Percentiles rank a stretch among this genome's conserved stretches.
These are phyloP conservation scores for Xylariaceae sp. DNA, from an alignment of 2,329 filamentous ascomycete genomes.

Conservation along the genomic window DNA sequence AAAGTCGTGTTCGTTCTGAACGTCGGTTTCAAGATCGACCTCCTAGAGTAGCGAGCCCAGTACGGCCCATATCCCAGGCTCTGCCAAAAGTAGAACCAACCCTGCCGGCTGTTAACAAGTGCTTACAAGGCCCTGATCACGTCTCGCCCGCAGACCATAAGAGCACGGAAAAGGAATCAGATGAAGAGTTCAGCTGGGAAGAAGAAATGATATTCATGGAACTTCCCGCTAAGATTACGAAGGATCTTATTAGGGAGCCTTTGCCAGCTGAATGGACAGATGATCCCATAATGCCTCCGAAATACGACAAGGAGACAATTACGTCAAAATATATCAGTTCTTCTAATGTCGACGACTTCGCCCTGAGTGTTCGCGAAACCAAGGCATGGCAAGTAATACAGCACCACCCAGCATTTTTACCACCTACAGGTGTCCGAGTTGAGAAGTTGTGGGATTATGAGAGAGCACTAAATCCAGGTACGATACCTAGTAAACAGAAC, in stretches of 20 bases:
- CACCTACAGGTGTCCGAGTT: slow-evolving; percentile 29
- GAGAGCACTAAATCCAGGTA: slow-evolving; percentile 21
- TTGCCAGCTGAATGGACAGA: slow-evolving; percentile 40
- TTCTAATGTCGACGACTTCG: slow-evolving; percentile 41
- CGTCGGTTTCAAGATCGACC: slow-evolving; percentile 18
- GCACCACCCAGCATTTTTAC: slow-evolving; percentile 38
- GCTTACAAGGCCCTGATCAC: neutral
- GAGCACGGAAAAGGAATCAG: slow-evolving; percentile 18
- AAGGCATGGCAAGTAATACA: slow-evolving; percentile 40
- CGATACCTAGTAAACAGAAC: slow-evolving; percentile 26
- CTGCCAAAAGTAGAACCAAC: neutral
- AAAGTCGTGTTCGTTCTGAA: slow-evolving; percentile 20
- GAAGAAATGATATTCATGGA: slow-evolving; percentile 38
- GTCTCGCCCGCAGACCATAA: neutral
- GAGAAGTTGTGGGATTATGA: slow-evolving; percentile 33
- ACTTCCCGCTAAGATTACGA: slow-evolving; percentile 28
- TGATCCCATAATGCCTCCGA: slow-evolving; percentile 40
- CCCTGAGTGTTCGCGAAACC: slow-evolving; percentile 39
- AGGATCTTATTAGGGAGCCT: slow-evolving; percentile 39
- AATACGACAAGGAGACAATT: slow-evolving; percentile 39
- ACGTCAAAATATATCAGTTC: slow-evolving; percentile 40
- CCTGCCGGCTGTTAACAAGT: neutral
- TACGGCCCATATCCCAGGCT: slow-evolving; percentile 2
- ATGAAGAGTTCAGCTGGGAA: slow-evolving; percentile 35
- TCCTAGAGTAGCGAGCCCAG: slow-evolving; percentile 11